Percentiles rank a stretch among this genome's conserved stretches.
These are phyloP conservation scores for Colletotrichum euphorbiae DNA, from an alignment of 2,329 filamentous ascomycete genomes.

Conservation along the genomic window DNA sequence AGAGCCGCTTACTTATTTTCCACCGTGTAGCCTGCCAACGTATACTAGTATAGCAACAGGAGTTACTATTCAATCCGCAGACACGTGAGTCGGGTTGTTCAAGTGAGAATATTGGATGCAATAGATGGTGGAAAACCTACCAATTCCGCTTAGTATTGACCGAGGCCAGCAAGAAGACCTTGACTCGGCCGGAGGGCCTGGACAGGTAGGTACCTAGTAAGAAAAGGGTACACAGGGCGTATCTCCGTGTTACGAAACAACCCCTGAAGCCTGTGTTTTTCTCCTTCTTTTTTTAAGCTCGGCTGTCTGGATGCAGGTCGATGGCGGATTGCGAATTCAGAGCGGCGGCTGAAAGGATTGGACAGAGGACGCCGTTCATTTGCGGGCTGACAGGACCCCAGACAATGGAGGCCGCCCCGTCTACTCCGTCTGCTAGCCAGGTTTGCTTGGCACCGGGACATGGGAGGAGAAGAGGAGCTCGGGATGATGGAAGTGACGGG, in stretches of 20 bases:
- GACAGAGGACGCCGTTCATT: constrained; percentile 1
- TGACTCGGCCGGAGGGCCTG: constrained; percentile 33
- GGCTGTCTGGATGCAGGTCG: constrained; percentile 38
- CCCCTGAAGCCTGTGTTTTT: constrained; percentile 34
- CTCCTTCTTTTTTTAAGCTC: constrained; percentile 35
- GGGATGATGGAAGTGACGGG: constrained; percentile 27
- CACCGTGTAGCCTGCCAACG: neutral
- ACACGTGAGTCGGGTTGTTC: constrained; percentile 9
- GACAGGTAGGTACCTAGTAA: neutral
- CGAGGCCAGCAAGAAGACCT: constrained; percentile 9
- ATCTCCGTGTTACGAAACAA: constrained; percentile 4
- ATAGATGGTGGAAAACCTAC: constrained; percentile 6
- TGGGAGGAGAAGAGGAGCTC: constrained; percentile 16
- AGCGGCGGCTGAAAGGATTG: constrained; percentile 36
- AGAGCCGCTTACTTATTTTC: neutral
- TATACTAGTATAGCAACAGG: neutral
- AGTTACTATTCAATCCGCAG: neutral
- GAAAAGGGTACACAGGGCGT: neutral
- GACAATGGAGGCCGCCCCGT: constrained; percentile 14
- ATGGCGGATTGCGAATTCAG: constrained; percentile 32
- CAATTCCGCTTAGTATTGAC: constrained; percentile 20
- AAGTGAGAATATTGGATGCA: neutral
- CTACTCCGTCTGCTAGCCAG: neutral
- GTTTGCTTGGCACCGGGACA: constrained; percentile 32
- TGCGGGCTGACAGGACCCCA: constrained; percentile 27